phyloP scores from a whole-genome alignment of 2,329 filamentous ascomycete genomes.

The Cordyceps fumosorosea region DNA sequence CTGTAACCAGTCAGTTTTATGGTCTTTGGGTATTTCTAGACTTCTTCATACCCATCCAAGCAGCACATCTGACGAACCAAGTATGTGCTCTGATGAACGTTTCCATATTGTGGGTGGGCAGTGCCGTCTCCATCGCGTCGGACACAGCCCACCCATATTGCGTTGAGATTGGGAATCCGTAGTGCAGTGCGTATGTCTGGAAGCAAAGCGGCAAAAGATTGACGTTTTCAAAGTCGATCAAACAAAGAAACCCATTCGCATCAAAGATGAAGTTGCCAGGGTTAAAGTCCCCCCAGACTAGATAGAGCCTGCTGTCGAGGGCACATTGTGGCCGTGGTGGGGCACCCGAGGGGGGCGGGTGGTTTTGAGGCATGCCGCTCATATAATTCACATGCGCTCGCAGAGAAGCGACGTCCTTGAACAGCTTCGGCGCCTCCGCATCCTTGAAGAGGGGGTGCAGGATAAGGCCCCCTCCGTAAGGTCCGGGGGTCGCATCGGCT shows the following conservation, averaged over 20 bases:
- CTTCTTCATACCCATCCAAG: background rate
- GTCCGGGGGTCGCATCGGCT: background rate
- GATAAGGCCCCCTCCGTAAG: background rate
- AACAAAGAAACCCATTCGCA: background rate
- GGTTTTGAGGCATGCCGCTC: background rate
- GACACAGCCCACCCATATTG: background rate
- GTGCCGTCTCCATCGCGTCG: background rate
- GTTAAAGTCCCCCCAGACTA: background rate
- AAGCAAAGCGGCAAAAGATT: background rate
- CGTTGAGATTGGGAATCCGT: background rate
- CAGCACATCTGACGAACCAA: background rate
- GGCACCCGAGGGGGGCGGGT: background rate
- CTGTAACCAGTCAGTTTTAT: background rate
- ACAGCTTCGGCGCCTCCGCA: background rate
- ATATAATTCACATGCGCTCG: background rate
- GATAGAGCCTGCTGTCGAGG: background rate
- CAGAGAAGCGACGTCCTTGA: background rate
- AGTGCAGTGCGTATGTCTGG: background rate
- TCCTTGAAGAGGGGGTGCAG: background rate
- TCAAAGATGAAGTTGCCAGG: slow-evolving; percentile 1
- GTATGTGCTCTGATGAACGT: background rate
- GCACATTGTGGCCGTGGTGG: background rate
- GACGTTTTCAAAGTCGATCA: background rate
- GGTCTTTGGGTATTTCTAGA: background rate
- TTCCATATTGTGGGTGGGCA: background rate